phyloP scores from a whole-genome alignment of 345 rosid genomes.

The Clarkia xantiana region DNA sequence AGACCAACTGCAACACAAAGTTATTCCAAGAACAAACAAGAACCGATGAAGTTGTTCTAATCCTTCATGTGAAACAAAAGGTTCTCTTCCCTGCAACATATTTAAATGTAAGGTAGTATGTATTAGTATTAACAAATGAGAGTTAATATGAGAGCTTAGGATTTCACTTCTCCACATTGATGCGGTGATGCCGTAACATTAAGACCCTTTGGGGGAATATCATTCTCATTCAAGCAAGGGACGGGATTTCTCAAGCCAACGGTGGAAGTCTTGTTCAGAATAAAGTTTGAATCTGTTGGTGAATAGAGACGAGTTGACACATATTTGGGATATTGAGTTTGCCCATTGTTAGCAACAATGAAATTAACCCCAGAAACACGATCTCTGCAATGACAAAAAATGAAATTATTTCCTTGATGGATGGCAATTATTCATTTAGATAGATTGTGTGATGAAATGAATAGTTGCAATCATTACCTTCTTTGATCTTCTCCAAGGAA shows the following conservation, averaged over 20 bases:
- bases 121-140: background rate
- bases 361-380: conserved; percentile 95
- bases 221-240: conserved; percentile 29
- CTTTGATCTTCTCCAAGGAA: conserved; percentile 85
- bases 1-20: conserved; percentile 73
- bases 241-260: conserved; percentile 22
- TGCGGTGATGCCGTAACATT: conserved; percentile 19
- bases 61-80: conserved; percentile 74
- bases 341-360: conserved; percentile 81
- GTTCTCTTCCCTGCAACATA: conserved; percentile 63
- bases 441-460: background rate
- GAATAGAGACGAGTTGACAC: conserved; percentile 80
- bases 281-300: conserved; percentile 65
- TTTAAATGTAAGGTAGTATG: background rate
- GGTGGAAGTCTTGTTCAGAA: conserved; percentile 45
- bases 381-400: conserved; percentile 31
- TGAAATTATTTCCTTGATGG: background rate
- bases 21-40: conserved; percentile 75
- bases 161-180: conserved; percentile 64
- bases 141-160: background rate
- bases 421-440: background rate
- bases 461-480: conserved; percentile 28
- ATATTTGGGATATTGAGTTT: conserved; percentile 76
- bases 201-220: conserved; percentile 40
- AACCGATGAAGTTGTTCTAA: conserved; percentile 86